Percentiles rank a stretch among this genome's conserved stretches.
phyloP scores from a whole-genome alignment of 495 filamentous ascomycete genomes.

The Staphylotrichum tortipilum region DNA sequence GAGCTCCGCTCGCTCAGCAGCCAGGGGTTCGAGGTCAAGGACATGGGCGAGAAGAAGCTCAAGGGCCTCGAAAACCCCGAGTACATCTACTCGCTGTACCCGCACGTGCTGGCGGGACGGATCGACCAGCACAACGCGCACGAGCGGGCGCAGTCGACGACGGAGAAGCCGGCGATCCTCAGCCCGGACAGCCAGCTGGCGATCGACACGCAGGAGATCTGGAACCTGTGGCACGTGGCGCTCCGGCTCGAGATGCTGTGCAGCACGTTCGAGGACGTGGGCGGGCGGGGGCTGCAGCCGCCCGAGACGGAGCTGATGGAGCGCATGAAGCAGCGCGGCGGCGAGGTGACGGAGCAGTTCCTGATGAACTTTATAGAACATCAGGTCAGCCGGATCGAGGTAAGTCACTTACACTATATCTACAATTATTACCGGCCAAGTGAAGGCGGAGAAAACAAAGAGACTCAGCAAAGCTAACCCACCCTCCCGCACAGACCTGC shows the following conservation, averaged over 20 bases:
- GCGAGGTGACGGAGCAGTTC: constrained; percentile 79
- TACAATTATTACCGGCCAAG: background rate
- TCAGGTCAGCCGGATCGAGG: constrained; percentile 91
- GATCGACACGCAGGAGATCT: constrained; percentile 74
- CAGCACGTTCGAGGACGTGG: constrained; percentile 65
- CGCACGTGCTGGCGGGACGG: constrained; percentile 75
- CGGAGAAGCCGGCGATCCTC: constrained; percentile 38
- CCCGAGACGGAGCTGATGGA: constrained; percentile 76
- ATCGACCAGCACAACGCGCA: constrained; percentile 55
- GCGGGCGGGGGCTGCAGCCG: constrained; percentile 47
- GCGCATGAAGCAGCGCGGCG: constrained; percentile 71
- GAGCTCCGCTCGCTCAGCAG: constrained; percentile 81
- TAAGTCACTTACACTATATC: constrained; percentile 39
- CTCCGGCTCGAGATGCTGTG: constrained; percentile 88
- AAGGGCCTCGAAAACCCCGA: constrained; percentile 98
- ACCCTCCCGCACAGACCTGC: constrained; percentile 9
- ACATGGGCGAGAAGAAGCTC: constrained; percentile 84
- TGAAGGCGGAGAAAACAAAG: background rate
- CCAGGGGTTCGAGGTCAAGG: constrained; percentile 94
- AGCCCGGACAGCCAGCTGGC: constrained; percentile 46
- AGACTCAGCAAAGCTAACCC: background rate
- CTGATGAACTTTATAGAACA: constrained; percentile 84
- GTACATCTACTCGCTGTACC: constrained; percentile 87
- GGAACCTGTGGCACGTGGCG: constrained; percentile 83
- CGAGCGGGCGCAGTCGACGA: constrained; percentile 24